Conservation (phyloP, 495 filamentous ascomycete species). For the Neurospora sp. region DNA sequence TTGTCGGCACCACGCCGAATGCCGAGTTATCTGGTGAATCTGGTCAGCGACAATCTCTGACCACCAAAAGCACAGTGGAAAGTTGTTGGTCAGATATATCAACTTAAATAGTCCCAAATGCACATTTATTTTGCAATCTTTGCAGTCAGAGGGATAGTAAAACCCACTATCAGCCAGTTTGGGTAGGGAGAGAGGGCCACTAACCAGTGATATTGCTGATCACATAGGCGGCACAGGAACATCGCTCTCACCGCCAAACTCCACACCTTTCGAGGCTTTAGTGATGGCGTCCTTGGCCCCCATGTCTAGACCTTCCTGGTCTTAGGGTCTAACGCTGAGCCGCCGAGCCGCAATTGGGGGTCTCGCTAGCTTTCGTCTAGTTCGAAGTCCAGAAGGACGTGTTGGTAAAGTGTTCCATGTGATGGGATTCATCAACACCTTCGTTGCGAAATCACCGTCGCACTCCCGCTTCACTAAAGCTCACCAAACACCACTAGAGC, state of each 20-base stretch:
- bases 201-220: neutral
- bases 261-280: neutral
- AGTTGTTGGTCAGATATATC: neutral
- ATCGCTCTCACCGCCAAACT: neutral
- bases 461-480: neutral
- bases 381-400: neutral
- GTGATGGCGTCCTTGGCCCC: neutral
- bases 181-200: neutral
- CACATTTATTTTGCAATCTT: neutral
- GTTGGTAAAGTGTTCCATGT: neutral
- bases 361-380: neutral
- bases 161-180: neutral
- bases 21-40: neutral
- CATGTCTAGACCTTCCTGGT: neutral
- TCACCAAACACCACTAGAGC: neutral
- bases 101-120: neutral
- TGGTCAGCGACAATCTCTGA: neutral
- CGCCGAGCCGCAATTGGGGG: neutral
- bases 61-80: neutral
- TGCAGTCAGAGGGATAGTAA: neutral
- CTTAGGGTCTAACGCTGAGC: neutral
- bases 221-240: neutral
- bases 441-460: neutral
- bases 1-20: neutral
- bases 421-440: neutral